Evolutionary conservation across 805 yeast species (phyloP).

Genomic region (Myxozyma lipomycoides): DNA sequence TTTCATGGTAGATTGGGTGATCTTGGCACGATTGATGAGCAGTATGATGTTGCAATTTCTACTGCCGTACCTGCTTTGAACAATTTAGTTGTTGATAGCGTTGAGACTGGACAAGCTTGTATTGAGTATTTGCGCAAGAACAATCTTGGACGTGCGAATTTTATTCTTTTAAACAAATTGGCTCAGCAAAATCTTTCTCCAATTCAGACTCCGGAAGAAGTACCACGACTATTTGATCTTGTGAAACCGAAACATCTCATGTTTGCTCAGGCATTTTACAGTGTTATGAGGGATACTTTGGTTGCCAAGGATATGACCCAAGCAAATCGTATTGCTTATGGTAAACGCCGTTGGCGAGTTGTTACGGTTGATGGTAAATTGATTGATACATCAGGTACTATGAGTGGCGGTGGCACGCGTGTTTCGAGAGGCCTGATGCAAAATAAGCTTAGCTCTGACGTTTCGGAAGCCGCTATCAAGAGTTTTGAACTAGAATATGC

Average conservation of each 20-base stretch:
- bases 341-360: slow-evolving; percentile 73
- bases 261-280: slow-evolving; percentile 84
- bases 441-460: slow-evolving; percentile 41
- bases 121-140: slow-evolving; percentile 79
- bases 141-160: slow-evolving; percentile 82
- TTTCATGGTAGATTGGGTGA: slow-evolving; percentile 73
- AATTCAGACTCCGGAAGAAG: slow-evolving; percentile 67
- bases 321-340: slow-evolving; percentile 87
- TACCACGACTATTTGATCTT: slow-evolving; percentile 80
- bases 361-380: slow-evolving; percentile 90
- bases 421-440: slow-evolving; percentile 73
- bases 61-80: slow-evolving; percentile 91
- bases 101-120: slow-evolving; percentile 67
- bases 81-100: slow-evolving; percentile 85
- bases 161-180: slow-evolving; percentile 73
- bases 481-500: slow-evolving; percentile 51
- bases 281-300: slow-evolving; percentile 79
- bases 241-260: slow-evolving; percentile 61
- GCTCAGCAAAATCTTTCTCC: slow-evolving; percentile 55
- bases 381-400: slow-evolving; percentile 89
- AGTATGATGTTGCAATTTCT: slow-evolving; percentile 88
- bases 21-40: slow-evolving; percentile 82
- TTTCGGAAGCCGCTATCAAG: slow-evolving; percentile 55
- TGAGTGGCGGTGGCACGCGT: slow-evolving; percentile 88
- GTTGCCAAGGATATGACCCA: slow-evolving; percentile 74